Conservation (phyloP, 768 basidiomycete species). For the Tylopilus vinaceipallidus region DNA sequence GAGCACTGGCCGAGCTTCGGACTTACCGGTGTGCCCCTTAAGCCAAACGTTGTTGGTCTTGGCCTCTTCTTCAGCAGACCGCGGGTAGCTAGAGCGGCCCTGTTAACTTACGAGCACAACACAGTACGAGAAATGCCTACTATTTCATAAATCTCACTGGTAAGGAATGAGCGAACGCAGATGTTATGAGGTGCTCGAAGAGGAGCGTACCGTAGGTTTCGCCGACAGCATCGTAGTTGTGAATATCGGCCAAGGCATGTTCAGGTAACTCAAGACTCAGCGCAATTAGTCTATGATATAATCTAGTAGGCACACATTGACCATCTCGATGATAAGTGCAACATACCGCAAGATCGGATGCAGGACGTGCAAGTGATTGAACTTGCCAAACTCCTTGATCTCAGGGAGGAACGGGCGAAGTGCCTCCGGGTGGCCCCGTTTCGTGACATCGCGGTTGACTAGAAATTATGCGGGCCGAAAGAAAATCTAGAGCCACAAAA, state of each 20-base stretch:
- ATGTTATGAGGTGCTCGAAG: not conserved
- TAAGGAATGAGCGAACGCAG: not conserved
- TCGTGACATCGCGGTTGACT: conserved; percentile 49
- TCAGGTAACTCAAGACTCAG: conserved; percentile 54
- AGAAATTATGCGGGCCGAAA: not conserved
- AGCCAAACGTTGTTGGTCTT: conserved; percentile 56
- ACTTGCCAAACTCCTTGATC: conserved; percentile 46
- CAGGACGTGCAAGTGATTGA: conserved; percentile 52
- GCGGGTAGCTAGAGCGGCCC: conserved; percentile 41
- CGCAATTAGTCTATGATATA: conserved; percentile 42
- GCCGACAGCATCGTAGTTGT: conserved; percentile 40
- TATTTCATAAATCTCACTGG: conserved; percentile 68
- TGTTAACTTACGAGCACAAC: not conserved
- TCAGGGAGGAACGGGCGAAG: conserved; percentile 53
- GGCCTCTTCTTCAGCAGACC: conserved; percentile 46
- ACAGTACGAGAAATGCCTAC: conserved; percentile 31
- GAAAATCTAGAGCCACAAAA: not conserved
- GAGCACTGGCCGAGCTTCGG: too few relatives aligned
- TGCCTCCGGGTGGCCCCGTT: conserved; percentile 46
- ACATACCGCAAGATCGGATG: conserved; percentile 45
- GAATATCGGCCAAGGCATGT: conserved; percentile 47
- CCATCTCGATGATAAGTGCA: not conserved
- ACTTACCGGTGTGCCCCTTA: conserved; percentile 56
- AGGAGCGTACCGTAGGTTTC: conserved; percentile 40
- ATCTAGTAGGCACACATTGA: not conserved